Base-by-base conservation (phyloP, 106 monocot species). In the Posidonia australis region DNA sequence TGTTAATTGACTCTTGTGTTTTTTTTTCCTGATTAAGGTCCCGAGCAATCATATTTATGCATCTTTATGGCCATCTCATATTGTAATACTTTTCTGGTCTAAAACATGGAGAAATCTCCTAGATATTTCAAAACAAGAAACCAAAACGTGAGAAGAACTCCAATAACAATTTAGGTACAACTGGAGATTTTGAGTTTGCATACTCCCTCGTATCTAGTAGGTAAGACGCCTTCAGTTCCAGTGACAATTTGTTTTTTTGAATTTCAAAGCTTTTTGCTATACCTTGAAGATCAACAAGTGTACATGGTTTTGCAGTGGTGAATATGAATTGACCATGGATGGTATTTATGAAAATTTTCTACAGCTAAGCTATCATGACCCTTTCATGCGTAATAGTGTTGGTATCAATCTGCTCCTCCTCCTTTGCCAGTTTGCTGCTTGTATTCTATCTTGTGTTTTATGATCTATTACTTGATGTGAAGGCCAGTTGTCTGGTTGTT, bases 321-420 rank as follows among this genome's bases (percentile, higher is more conserved):
- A 98, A 64, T 85, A 98, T 75, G 96, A 90, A 62, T 71, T 98
- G 76, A 90, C 84, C n/a, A 83, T 98, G 82, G 90, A 90, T 71
- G 96, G 90, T n/a, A 87, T 98, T 69, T 80, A 90, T 68, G 96
- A 98, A 73, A 98, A 98, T 69, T 81, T 87, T 74, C 69, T 90
- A 46, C 71, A 70, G 22, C 70, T 98, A 26, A 72, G 78, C 65
- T 98, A 90, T 83, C 90, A 87, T 67, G 96, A 98, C 67, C 96
- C 96, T 51, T 54, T 82, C 77, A 80, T 98, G 87, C 68, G 70
- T 58, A 98, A 98, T 72, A 98, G 90, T 32, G 96, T 98, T 45
- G 56, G 77, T 80, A 48, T 72, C 70, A 46, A 26, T 57, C 25
- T 57, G 23, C 24, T 25, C 3, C 27, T n/a, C n/a, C n/a, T 26